These are phyloP conservation scores for Geum urbanum DNA, from an alignment of 306 rosid species.

Conservation along the genomic window DNA sequence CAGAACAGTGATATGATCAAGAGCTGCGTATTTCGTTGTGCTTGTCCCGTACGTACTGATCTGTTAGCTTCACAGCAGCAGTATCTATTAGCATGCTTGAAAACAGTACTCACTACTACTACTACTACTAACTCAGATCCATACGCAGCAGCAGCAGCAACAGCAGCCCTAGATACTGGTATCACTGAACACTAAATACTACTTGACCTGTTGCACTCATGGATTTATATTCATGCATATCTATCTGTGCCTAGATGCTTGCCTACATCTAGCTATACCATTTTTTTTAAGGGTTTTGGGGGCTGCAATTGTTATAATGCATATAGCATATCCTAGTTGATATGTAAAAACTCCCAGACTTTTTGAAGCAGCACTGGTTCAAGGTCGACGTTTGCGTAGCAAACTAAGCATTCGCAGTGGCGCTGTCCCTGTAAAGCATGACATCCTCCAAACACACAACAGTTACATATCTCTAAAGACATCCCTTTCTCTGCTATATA, in stretches of 20 bases:
- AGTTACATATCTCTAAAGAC: not conserved
- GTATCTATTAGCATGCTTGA: not conserved
- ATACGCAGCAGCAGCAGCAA: constrained; percentile 12
- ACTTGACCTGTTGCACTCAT: not conserved
- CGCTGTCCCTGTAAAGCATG: constrained; percentile 6
- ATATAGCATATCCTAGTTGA: not conserved
- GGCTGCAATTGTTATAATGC: not conserved
- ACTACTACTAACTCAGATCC: not conserved
- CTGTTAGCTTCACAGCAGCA: constrained; percentile 4
- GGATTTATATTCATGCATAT: not conserved
- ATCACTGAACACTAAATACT: not conserved
- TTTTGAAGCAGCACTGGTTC: not conserved
- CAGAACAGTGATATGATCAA: constrained; percentile 6
- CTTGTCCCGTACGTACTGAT: constrained; percentile 23
- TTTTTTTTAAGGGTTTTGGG: not conserved
- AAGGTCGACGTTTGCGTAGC: not conserved
- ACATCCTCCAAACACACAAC: constrained; percentile 6
- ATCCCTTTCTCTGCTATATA: not conserved
- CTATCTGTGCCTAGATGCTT: constrained; percentile 17
- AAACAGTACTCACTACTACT: not conserved
- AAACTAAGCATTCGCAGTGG: constrained; percentile 8
- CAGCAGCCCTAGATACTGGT: constrained; percentile 18
- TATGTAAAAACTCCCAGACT: not conserved
- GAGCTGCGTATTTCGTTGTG: constrained; percentile 22
- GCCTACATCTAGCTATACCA: constrained; percentile 13